Conservation (phyloP, 108 stramenopile genomes). For the Fragilaria crotonensis region DNA sequence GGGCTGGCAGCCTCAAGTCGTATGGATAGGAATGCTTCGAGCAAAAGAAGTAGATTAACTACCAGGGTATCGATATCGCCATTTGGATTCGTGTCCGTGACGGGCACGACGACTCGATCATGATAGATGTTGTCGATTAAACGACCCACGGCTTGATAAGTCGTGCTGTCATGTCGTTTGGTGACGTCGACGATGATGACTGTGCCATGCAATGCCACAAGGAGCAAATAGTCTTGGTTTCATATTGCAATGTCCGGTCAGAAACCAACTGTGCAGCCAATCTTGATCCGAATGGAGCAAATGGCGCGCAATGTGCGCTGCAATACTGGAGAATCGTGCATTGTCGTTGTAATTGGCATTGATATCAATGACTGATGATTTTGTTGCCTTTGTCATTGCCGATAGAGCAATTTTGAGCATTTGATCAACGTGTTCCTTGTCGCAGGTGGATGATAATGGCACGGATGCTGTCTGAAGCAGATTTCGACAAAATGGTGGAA, state of each 20-base stretch:
- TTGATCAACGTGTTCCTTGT: not conserved
- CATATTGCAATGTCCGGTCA: not conserved
- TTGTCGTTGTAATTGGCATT: not conserved
- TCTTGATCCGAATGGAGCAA: not conserved
- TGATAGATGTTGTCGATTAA: not conserved
- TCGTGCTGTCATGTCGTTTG: too few relatives aligned
- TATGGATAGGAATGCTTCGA: not conserved
- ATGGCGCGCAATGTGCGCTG: not conserved
- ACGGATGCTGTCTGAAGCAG: not conserved
- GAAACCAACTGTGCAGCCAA: not conserved
- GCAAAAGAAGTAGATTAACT: slow-evolving; percentile 4
- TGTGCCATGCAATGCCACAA: not conserved
- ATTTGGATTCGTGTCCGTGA: not conserved
- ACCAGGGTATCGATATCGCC: not conserved
- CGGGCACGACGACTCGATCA: not conserved
- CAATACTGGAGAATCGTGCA: not conserved
- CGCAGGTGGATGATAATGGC: not conserved
- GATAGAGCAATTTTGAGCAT: not conserved
- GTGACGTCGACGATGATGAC: not conserved
- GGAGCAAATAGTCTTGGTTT: not conserved
- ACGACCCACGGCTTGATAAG: not conserved
- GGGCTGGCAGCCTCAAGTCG: not conserved
- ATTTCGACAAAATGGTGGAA: not conserved
- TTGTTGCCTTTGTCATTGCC: not conserved
- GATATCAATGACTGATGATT: not conserved